These are phyloP conservation scores for Podospora conica DNA, from an alignment of 495 filamentous ascomycete genomes.

Conservation along the genomic window DNA sequence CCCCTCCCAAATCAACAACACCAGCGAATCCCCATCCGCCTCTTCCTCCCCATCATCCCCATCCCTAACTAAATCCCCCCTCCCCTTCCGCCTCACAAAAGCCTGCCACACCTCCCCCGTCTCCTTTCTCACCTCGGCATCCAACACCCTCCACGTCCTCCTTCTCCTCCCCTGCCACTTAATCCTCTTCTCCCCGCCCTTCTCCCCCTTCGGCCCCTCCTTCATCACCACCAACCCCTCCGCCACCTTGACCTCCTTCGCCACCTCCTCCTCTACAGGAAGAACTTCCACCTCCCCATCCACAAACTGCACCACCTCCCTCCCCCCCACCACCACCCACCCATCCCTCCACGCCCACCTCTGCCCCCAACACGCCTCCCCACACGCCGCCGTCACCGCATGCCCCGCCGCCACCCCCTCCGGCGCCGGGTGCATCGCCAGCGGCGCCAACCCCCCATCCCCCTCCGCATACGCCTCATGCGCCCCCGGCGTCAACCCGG, in stretches of 20 bases:
- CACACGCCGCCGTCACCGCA: constrained; percentile 46
- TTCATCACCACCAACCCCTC: constrained; percentile 21
- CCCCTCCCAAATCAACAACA: constrained; percentile 29
- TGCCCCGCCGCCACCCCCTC: constrained; percentile 38
- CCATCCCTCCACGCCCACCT: constrained; percentile 51
- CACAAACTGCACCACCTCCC: constrained; percentile 49
- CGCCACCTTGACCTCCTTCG: background rate
- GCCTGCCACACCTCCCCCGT: constrained; percentile 35
- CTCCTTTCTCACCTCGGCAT: constrained; percentile 17
- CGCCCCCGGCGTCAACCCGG: too few species aligned
- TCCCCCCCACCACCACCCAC: constrained; percentile 54
- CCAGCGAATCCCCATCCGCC: constrained; percentile 25
- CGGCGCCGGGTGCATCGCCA: constrained; percentile 36
- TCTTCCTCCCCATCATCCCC: constrained; percentile 20
- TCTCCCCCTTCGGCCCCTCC: constrained; percentile 11
- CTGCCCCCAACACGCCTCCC: constrained; percentile 50
- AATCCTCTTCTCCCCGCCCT: constrained; percentile 14
- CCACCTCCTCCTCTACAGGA: background rate
- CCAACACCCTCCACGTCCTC: constrained; percentile 32
- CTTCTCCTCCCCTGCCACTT: constrained; percentile 21
- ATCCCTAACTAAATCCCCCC: constrained; percentile 22
- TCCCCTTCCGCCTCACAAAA: constrained; percentile 29
- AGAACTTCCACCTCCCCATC: constrained; percentile 19
- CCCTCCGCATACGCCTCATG: too few species aligned
- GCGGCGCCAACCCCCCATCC: constrained; percentile 38